A percentile compares a stretch with the other conserved stretches of the same genome.
Conservation (phyloP, 805 yeast species). For the Starmerella potacharoeniae region DNA sequence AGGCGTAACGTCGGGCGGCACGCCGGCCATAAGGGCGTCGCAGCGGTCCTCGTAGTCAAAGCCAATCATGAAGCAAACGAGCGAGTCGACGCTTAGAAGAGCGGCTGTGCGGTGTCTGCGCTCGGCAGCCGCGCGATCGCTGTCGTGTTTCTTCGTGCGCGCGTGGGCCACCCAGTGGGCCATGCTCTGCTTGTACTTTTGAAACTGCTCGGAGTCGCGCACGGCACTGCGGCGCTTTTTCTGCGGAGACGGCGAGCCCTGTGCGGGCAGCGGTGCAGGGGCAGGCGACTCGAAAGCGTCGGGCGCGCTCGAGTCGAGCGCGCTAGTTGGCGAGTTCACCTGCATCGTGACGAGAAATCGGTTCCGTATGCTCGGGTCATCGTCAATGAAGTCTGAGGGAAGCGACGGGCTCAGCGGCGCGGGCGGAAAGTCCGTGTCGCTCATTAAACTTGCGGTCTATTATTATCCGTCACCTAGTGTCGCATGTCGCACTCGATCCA, state of each 20-base stretch:
- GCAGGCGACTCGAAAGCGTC: background rate
- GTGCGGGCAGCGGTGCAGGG: background rate
- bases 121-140: conserved; percentile 28
- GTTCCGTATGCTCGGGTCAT: background rate
- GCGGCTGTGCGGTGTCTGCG: conserved; percentile 27
- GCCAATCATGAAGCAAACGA: conserved; percentile 31
- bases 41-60: conserved; percentile 33
- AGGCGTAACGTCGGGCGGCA: background rate
- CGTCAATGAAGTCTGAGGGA: conserved; percentile 27
- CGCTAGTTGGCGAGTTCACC: background rate
- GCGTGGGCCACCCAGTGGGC: conserved; percentile 32
- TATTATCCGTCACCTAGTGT: background rate
- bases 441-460: conserved; percentile 3
- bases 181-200: conserved; percentile 21
- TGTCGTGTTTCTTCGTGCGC: conserved; percentile 31
- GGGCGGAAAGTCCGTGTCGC: conserved; percentile 24
- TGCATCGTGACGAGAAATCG: conserved; percentile 4
- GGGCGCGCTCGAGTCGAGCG: background rate
- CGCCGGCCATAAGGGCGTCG: conserved; percentile 22
- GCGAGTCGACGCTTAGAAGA: conserved; percentile 31
- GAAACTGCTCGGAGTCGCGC: background rate
- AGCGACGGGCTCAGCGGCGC: conserved; percentile 33
- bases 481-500: conserved; percentile 1
- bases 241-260: background rate
- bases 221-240: conserved; percentile 1